Base-by-base conservation (phyloP, 2,329 filamentous ascomycete species). In the Periconia sp. region DNA sequence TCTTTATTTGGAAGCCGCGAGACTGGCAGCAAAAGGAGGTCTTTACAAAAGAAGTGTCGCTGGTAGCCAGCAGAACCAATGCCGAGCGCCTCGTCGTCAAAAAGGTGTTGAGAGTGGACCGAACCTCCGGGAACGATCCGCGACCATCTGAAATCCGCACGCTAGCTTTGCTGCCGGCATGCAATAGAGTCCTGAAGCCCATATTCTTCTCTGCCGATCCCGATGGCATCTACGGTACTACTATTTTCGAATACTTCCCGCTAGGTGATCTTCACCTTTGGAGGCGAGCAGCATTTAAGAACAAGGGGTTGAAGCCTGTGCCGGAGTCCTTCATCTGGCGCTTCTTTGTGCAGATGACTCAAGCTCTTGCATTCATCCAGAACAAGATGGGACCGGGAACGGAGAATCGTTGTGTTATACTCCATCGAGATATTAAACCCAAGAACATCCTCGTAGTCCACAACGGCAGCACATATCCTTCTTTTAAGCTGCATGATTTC, bases 391-490 rank as follows among this genome's bases (percentile, higher is more conserved):
- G 56, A 8, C 43, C 51, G n/a, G 17, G 34, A 1, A 24, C 15
- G 1, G 40, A 39, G 11, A n/a, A 35, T 12, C 43, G 46, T 3
- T 12, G 33, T 0, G 16, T 36, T 2, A 22, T 61, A 5, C 45
- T 60, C 10, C 48, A 63, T 25, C 44, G 50, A 21, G 60, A 66
- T 33, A 57, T 65, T 50, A 66, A 66, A 43, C 63, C 61, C 8
- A 34, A 52, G n/a, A 65, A 66, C 15, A 49, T 63, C 19, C 47
- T 65, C 1, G 60, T 66, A 0, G 40, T 45, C 12, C 18, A 51
- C 12, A 56, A 59, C 17, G 57, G 57, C 4, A 52, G 45, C 5
- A 58, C 47, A 2, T 63, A 61, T 25, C 61, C 60, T 0, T 58
- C 50, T 1, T 65, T 66, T 42, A 59, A 54, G 30, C 48, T 64